Base-by-base conservation (phyloP, 192 early-diverging fungal genomes). In the Umbelopsis sp. region DNA sequence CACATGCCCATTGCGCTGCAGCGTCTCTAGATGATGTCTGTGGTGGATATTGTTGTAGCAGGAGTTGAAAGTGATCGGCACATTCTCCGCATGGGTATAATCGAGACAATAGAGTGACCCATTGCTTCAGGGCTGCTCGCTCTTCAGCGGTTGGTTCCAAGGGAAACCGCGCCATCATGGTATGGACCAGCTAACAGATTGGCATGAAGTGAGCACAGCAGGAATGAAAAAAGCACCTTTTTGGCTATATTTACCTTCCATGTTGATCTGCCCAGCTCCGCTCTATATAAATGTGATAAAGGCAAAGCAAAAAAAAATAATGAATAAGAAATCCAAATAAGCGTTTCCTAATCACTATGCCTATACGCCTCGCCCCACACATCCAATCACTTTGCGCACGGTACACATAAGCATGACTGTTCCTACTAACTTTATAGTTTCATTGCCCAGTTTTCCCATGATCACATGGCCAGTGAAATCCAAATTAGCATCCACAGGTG, bases 61-160 rank as follows among this genome's bases (percentile, higher is more conserved):
- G 79, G 49, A 79, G 66, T 78, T 93, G 90, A 72, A 98, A 97
- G 69, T 98, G 95, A 10, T 83, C 72, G 3, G 95, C 97, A 78
- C 93, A 98, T 83, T 97, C 95, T 50, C 97, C 97, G 73, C 97
- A 98, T 15, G 97, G 97, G 78, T 98, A 98, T 25, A 98, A 77
- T 72, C 92, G 79, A 2, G 91, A 92, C 53, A 97, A 87, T 33
- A 96, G 74, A 67, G 85, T 88, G 67, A 98, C 84, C 76, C 93
- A 98, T 69, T 91, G 90, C 46, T 79, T 84, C 53, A 96, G 77
- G 0, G 94, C 90, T 33, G 83, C 76, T 69, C 91, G 78, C 78
- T 98, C 95, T 44, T 91, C 90, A 20, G 66, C 37, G 2, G 86
- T 90, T 16, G 97, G 97, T 16, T 91, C 79, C 46, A 86, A 68